Percentiles rank a stretch among this genome's conserved stretches.
phyloP scores from a whole-genome alignment of 2,329 filamentous ascomycete genomes.

The Ophioceras dolichostomum region DNA sequence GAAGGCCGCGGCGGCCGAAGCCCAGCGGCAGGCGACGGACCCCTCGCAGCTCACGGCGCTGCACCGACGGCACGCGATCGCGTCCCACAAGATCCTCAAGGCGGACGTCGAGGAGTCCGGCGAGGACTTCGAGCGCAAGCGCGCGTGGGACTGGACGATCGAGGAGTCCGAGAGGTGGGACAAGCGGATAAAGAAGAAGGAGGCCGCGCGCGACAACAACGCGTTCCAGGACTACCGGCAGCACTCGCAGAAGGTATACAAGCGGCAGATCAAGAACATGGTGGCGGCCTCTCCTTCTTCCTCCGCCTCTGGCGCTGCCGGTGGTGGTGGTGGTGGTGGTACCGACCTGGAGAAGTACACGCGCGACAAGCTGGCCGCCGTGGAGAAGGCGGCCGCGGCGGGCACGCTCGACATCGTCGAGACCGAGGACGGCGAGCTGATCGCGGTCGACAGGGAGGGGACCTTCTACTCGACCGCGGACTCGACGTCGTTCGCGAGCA shows the following conservation, averaged over 20 bases:
- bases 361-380: slow-evolving; percentile 69
- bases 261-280: slow-evolving; percentile 65
- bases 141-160: slow-evolving; percentile 96
- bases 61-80: slow-evolving; percentile 77
- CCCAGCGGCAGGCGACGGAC: slow-evolving; percentile 66
- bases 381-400: slow-evolving; percentile 72
- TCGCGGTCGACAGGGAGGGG: slow-evolving; percentile 85
- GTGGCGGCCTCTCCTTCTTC: too few relatives aligned
- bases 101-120: slow-evolving; percentile 75
- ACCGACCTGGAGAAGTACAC: slow-evolving; percentile 82
- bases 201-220: slow-evolving; percentile 67
- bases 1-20: slow-evolving; percentile 73
- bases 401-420: slow-evolving; percentile 89
- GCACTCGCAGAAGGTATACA: slow-evolving; percentile 87
- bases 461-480: slow-evolving; percentile 85
- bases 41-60: slow-evolving; percentile 65
- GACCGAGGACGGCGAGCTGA: slow-evolving; percentile 86
- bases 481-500: slow-evolving; percentile 67
- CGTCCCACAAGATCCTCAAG: slow-evolving; percentile 86
- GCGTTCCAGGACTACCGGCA: slow-evolving; percentile 82
- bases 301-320: too few relatives aligned
- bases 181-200: slow-evolving; percentile 76
- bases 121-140: slow-evolving; percentile 92
- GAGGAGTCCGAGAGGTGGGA: slow-evolving; percentile 96
- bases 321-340: too few relatives aligned